Percentiles rank a stretch among this genome's conserved stretches.
Conservation (phyloP, 805 yeast species). For the Pichia cephalocereana region DNA sequence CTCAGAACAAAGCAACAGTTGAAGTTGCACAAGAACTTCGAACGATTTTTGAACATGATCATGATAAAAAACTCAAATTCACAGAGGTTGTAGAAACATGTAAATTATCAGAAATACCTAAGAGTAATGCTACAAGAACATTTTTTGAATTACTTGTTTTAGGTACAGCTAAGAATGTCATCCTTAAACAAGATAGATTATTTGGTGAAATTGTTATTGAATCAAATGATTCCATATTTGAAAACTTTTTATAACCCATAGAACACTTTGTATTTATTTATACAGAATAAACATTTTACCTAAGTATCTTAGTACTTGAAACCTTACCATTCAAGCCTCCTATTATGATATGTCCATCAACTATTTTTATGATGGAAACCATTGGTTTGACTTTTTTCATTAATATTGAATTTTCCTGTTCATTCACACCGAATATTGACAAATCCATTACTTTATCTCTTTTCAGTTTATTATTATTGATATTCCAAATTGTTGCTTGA, state of each 20-base stretch:
- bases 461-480: background rate
- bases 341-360: background rate
- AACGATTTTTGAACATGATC: slow-evolving; percentile 4
- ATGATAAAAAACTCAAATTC: background rate
- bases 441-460: background rate
- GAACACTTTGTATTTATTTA: background rate
- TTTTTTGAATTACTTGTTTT: slow-evolving; percentile 79
- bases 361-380: background rate
- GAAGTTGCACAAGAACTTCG: slow-evolving; percentile 44
- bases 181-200: slow-evolving; percentile 47
- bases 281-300: background rate
- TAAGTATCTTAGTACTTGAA: background rate
- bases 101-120: slow-evolving; percentile 32
- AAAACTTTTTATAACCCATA: slow-evolving; percentile 12
- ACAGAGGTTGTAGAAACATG: slow-evolving; percentile 15
- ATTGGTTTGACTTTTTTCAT: background rate
- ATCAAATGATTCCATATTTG: slow-evolving; percentile 11
- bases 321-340: slow-evolving; percentile 20
- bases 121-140: slow-evolving; percentile 56
- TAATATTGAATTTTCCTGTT: background rate
- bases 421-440: background rate
- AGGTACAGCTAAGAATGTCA: slow-evolving; percentile 67
- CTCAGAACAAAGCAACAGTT: slow-evolving; percentile 38
- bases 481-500: background rate
- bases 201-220: slow-evolving; percentile 52